Evolutionary conservation across 164 flowering plant species (phyloP).

Genomic region (Tetrastigma voinierianum): DNA sequence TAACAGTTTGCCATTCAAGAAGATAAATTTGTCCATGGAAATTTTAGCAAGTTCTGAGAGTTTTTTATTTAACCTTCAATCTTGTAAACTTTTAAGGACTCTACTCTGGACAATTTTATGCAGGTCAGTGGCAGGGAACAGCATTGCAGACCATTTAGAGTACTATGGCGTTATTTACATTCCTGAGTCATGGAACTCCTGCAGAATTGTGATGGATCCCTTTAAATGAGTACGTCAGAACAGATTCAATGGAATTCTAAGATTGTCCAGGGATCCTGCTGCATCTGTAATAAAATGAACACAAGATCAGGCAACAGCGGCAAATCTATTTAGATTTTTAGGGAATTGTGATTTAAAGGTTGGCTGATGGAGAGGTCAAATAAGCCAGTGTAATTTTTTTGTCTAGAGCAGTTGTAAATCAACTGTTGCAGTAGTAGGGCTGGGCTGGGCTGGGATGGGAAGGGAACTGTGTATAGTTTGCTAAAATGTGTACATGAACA

Average conservation of each 20-base stretch:
- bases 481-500: neutral
- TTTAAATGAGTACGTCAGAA: constrained; percentile 16
- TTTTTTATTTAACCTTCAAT: no score
- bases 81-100: no score
- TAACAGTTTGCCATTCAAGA: neutral
- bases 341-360: constrained; percentile 1
- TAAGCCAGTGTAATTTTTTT: neutral
- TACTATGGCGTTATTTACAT: constrained; percentile 69
- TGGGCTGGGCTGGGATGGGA: neutral
- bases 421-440: neutral
- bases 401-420: no score
- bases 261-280: constrained; percentile 47
- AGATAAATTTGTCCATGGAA: neutral
- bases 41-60: neutral
- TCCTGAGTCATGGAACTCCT: constrained; percentile 52
- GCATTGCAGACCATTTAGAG: constrained; percentile 71
- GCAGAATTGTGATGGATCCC: constrained; percentile 63
- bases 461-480: constrained; percentile 3
- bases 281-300: constrained; percentile 25
- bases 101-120: constrained; percentile 4
- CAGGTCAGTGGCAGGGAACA: constrained; percentile 90
- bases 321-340: constrained; percentile 9
- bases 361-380: neutral
- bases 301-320: constrained; percentile 5
- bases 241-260: constrained; percentile 59